A percentile compares a stretch with the other conserved stretches of the same genome.
phyloP scores from a whole-genome alignment of 2,329 filamentous ascomycete species.

The Diaporthe helianthi region DNA sequence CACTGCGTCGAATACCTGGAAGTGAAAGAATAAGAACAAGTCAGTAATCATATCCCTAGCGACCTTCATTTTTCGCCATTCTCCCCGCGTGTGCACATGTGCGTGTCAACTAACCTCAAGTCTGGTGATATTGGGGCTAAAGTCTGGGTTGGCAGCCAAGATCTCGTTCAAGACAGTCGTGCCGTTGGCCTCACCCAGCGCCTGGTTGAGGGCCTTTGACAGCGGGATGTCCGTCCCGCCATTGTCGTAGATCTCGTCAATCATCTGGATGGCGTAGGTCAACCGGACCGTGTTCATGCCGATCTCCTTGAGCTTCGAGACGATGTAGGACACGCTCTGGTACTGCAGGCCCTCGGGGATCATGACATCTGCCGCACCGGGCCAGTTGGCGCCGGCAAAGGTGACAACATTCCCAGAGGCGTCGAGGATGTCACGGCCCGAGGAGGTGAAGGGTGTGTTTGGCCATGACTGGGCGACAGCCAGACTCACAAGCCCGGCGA shows the following conservation, averaged over 20 bases:
- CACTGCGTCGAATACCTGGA: constrained; percentile 59
- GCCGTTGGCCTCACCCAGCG: constrained; percentile 55
- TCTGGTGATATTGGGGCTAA: constrained; percentile 55
- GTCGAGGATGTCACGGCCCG: constrained; percentile 41
- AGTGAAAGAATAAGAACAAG: neutral
- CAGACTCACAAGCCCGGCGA: constrained; percentile 22
- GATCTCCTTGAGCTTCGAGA: constrained; percentile 56
- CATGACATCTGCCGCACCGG: constrained; percentile 61
- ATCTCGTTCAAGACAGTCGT: constrained; percentile 53
- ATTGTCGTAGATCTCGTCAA: constrained; percentile 55
- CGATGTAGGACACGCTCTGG: constrained; percentile 55
- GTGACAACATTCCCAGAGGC: constrained; percentile 45
- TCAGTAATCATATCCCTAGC: neutral
- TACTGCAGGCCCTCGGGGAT: constrained; percentile 63
- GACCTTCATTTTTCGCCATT: fast-evolving
- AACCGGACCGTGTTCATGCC: constrained; percentile 63
- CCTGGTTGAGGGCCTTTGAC: constrained; percentile 45
- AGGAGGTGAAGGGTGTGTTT: constrained; percentile 34
- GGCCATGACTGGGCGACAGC: constrained; percentile 32
- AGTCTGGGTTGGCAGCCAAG: constrained; percentile 56
- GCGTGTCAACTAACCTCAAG: constrained; percentile 43
- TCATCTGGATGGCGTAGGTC: constrained; percentile 63
- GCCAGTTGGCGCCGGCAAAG: constrained; percentile 61
- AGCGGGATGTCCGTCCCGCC: constrained; percentile 48
- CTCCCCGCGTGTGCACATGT: too few relatives aligned